Base-by-base conservation (phyloP, 176 grass and related monocot genomes). In the Urochloa ruziziensis region DNA sequence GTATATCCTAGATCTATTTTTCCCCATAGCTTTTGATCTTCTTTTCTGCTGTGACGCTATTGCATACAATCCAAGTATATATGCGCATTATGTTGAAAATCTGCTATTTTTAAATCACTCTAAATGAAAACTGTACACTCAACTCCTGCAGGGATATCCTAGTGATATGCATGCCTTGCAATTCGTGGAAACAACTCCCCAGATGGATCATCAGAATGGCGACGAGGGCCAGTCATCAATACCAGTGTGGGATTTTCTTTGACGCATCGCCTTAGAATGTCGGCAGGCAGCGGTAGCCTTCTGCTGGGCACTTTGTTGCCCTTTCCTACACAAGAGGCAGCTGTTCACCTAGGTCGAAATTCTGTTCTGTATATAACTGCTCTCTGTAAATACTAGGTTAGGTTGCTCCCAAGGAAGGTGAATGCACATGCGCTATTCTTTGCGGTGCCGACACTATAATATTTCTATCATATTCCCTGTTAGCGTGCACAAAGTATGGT, bases 241-340 rank as follows among this genome's bases (percentile, higher is more conserved):
- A 86, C 96, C 90, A 2, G 90, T 98, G 52, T 98, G 92, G 96
- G 92, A 98, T 89, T 98, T 98, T 84, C 89, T 98, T 49, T 98
- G 71, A 85, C 61, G 27, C 60, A 3, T 58, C 10, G 40, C 42
- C 42, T 27, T 73, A 30, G 51, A 40, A 42, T 42, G 11, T 81
- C n/a, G 11, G n/a, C 40, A 46, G 39, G 56, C 3, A 61, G 54
- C 5, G 23, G 40, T 12, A 25, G 46, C 62, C 17, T 80, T 46
- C 60, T 66, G 62, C 30, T n/a, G 3, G 37, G 24, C 24, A 15
- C 25, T 32, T 66, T 30, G n/a, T 0, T 18, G 32, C 17, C 40
- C 27, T 36, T 42, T 16, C 12, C 27, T 35, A 47, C 2, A 29
- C 12, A 47, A 16, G 30, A 62, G 34, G 48, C 30, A 8, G 29